These are phyloP conservation scores for Amanita pseudoporphyria DNA, from an alignment of 768 basidiomycete species.

Conservation along the genomic window DNA sequence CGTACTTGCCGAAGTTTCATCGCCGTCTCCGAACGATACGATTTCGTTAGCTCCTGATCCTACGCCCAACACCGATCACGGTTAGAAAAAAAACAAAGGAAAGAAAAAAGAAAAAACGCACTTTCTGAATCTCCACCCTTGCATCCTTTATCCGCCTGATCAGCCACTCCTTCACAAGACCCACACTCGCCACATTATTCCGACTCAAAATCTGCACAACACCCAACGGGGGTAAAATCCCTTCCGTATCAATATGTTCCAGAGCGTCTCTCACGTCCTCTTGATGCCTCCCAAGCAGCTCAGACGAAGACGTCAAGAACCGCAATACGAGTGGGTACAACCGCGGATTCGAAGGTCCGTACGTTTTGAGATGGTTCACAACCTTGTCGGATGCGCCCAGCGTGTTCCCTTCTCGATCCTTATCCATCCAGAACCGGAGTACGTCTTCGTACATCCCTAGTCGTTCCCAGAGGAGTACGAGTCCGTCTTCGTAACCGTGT, in stretches of 20 bases:
- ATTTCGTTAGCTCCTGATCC: conserved; percentile 83
- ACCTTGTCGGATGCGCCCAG: conserved; percentile 43
- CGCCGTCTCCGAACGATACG: conserved; percentile 80
- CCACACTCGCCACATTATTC: conserved; percentile 86
- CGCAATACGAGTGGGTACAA: conserved; percentile 84
- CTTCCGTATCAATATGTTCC: conserved; percentile 68
- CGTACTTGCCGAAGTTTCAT: conserved; percentile 74
- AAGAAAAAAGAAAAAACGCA: conserved; percentile 27
- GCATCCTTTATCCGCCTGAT: conserved; percentile 67
- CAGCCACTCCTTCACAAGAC: conserved; percentile 88
- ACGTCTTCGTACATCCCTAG: conserved; percentile 97
- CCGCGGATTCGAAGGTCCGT: conserved; percentile 61
- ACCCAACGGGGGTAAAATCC: conserved; percentile 81
- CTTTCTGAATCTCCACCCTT: conserved; percentile 69
- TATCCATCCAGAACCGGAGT: conserved; percentile 87
- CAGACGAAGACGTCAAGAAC: conserved; percentile 79
- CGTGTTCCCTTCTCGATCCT: conserved; percentile 30
- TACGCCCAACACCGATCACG: too few relatives aligned
- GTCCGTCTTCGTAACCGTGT: conserved; percentile 68
- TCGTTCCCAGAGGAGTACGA: conserved; percentile 87
- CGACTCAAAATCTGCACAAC: conserved; percentile 84
- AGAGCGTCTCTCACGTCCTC: conserved; percentile 64
- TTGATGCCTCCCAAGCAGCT: conserved; percentile 61
- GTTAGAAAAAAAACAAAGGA: conserved; percentile 4
- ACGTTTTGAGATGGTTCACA: conserved; percentile 60